Evolutionary conservation across 164 flowering plant species (phyloP).

Genomic region (Stephania cephalantha): DNA sequence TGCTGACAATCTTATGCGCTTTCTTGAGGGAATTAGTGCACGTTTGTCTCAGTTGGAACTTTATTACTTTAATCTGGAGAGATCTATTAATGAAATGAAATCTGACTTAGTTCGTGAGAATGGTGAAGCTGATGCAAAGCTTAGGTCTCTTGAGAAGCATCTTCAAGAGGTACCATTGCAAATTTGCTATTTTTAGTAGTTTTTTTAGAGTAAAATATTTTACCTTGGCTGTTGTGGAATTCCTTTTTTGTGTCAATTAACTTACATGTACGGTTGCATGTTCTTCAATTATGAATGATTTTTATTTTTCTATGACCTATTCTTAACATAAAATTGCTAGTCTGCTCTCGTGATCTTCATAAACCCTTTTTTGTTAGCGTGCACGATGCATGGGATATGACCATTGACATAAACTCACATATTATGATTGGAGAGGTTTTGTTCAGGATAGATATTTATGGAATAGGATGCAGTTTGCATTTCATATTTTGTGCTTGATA

Average conservation of each 20-base stretch:
- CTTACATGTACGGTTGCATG: too few relatives aligned
- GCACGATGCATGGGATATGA: neutral
- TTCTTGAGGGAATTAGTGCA: constrained; percentile 91
- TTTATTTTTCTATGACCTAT: too few relatives aligned
- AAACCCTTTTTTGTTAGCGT: too few relatives aligned
- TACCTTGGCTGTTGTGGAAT: neutral
- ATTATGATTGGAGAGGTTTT: neutral
- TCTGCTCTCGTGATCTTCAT: too few relatives aligned
- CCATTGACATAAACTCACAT: neutral
- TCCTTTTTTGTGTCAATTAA: neutral
- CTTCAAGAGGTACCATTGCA: constrained; percentile 55
- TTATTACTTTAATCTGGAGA: constrained; percentile 87
- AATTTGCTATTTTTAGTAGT: neutral
- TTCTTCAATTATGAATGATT: too few relatives aligned
- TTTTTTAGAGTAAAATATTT: too few relatives aligned
- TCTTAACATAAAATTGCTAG: too few relatives aligned
- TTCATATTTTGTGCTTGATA: neutral
- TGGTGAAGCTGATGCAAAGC: constrained; percentile 69
- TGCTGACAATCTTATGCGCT: constrained; percentile 75
- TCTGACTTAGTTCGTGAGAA: constrained; percentile 71
- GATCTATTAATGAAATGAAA: constrained; percentile 82
- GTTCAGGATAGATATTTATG: neutral
- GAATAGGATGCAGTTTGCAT: neutral
- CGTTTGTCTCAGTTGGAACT: constrained; percentile 83
- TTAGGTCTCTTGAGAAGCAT: constrained; percentile 85